phyloP scores from a whole-genome alignment of 2,329 filamentous ascomycete species.

The Alternaria sp. region DNA sequence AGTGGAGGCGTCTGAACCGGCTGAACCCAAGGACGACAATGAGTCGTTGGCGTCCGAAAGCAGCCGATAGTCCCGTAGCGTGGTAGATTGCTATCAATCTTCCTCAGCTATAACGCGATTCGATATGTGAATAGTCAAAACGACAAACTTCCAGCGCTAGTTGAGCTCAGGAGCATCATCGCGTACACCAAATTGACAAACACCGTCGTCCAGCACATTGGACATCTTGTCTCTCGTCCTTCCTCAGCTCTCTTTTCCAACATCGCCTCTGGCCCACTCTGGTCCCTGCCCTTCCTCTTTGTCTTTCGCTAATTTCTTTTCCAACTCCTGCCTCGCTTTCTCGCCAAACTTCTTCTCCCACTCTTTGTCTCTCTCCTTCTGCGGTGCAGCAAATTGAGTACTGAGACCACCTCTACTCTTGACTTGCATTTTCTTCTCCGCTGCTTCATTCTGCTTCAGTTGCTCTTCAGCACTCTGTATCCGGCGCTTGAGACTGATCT shows the following conservation, averaged over 20 bases:
- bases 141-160: not conserved
- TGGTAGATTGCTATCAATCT: too few relatives aligned
- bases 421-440: slow-evolving; percentile 53
- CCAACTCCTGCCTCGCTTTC: slow-evolving; percentile 21
- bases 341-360: slow-evolving; percentile 38
- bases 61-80: too few relatives aligned
- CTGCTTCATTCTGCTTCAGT: slow-evolving; percentile 49
- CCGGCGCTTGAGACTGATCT: slow-evolving; percentile 54
- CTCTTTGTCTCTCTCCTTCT: slow-evolving; percentile 33
- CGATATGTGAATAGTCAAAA: not conserved
- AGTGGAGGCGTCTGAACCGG: not conserved
- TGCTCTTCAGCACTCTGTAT: slow-evolving; percentile 52
- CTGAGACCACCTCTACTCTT: slow-evolving; percentile 50
- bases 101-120: not conserved
- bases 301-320: slow-evolving; percentile 24
- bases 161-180: not conserved
- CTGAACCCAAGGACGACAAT: not conserved
- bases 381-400: slow-evolving; percentile 49
- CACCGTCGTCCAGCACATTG: not conserved
- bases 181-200: not conserved
- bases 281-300: slow-evolving; percentile 18
- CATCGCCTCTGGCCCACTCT: slow-evolving; percentile 17
- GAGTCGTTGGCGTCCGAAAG: too few relatives aligned
- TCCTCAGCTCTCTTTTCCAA: not conserved
- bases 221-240: not conserved